Conservation (phyloP, 140 eudicot genomes). For the Anethum foeniculum region DNA sequence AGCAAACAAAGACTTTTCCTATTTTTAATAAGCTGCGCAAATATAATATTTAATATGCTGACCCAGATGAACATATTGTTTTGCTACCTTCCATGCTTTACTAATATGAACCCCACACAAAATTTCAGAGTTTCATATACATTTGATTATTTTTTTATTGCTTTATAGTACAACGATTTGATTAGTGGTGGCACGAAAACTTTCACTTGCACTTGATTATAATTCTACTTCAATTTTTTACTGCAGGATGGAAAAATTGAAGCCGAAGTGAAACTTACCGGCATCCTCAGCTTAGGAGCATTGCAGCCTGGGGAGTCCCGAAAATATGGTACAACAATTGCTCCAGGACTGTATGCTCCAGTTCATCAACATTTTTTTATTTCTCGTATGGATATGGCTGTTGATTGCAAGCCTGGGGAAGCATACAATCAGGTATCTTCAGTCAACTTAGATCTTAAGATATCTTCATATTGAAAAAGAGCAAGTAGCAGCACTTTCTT, state of each 20-base stretch:
- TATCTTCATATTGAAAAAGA: neutral
- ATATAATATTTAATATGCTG: no score
- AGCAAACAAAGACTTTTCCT: neutral
- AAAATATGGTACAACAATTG: constrained; percentile 95
- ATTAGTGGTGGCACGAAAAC: neutral
- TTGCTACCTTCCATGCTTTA: neutral
- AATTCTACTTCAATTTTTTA: constrained; percentile 11
- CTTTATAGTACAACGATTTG: neutral
- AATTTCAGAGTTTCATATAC: neutral
- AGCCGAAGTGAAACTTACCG: constrained; percentile 98
- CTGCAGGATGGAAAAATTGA: constrained; percentile 96
- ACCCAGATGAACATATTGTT: no score
- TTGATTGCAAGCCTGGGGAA: constrained; percentile 97
- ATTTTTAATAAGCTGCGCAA: neutral
- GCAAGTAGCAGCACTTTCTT: neutral
- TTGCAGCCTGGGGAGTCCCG: constrained; percentile 90
- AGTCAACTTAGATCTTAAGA: neutral
- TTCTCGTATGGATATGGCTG: constrained; percentile 98
- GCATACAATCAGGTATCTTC: constrained; percentile 72
- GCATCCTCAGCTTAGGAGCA: constrained; percentile 96
- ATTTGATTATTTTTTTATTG: neutral
- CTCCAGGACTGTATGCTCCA: constrained; percentile 98
- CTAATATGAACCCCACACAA: neutral
- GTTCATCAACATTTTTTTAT: constrained; percentile 99
- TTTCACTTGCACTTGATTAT: neutral